Conservation (phyloP, 805 yeast genomes). For the Myxozyma monticola region DNA sequence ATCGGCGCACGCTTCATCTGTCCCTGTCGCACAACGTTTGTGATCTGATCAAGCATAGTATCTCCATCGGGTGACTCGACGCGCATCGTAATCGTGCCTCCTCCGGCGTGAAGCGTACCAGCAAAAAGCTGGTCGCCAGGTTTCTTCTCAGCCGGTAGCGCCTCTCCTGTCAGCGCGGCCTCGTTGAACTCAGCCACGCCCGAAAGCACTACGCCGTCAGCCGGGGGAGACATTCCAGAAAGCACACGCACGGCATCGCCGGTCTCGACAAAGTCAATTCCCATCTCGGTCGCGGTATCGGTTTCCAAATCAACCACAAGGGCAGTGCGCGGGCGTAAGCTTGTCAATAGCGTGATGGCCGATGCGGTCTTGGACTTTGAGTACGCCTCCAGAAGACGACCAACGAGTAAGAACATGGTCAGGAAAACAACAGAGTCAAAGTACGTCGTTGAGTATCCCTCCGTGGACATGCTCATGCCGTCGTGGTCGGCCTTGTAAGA, state of each 20-base stretch:
- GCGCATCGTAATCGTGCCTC: slow-evolving; percentile 53
- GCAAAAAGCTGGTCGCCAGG: slow-evolving; percentile 69
- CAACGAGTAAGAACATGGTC: slow-evolving; percentile 68
- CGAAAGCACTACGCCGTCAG: slow-evolving; percentile 68
- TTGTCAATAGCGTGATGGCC: slow-evolving; percentile 56
- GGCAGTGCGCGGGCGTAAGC: slow-evolving; percentile 53
- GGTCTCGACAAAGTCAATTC: slow-evolving; percentile 61
- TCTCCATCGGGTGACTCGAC: slow-evolving; percentile 60
- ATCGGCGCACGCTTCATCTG: slow-evolving; percentile 72
- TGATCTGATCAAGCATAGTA: slow-evolving; percentile 69
- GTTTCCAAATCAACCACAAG: slow-evolving; percentile 43
- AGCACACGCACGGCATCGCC: slow-evolving; percentile 68
- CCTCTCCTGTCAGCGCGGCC: slow-evolving; percentile 87
- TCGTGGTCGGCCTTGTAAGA: slow-evolving; percentile 25
- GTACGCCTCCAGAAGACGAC: slow-evolving; percentile 64
- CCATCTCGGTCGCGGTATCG: slow-evolving; percentile 28
- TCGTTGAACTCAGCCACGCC: slow-evolving; percentile 87
- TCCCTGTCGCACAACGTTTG: slow-evolving; percentile 68
- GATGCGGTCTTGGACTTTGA: slow-evolving; percentile 68
- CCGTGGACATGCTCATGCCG: slow-evolving; percentile 25
- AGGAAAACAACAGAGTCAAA: slow-evolving; percentile 79
- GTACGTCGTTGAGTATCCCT: slow-evolving; percentile 61
- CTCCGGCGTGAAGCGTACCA: slow-evolving; percentile 69
- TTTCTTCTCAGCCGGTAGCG: slow-evolving; percentile 54
- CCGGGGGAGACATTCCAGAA: slow-evolving; percentile 56